These are phyloP conservation scores for Penicillium desertorum DNA, from an alignment of 495 filamentous ascomycete genomes.

Conservation along the genomic window DNA sequence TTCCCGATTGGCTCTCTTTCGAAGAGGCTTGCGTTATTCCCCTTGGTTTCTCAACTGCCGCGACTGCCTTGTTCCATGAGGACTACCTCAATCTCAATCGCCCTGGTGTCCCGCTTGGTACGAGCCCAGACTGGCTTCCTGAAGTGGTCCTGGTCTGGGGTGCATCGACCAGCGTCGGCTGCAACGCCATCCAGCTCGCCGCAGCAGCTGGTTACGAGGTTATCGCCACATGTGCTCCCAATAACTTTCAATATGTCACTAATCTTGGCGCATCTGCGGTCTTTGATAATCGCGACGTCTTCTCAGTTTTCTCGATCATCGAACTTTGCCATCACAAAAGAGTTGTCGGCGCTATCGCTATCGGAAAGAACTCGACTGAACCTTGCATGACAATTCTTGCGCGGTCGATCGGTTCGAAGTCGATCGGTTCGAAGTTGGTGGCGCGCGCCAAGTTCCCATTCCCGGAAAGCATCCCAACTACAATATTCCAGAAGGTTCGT, in stretches of 20 bases:
- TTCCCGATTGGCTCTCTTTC: conserved; percentile 31
- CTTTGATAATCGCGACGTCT: conserved; percentile 55
- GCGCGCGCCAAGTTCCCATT: conserved; percentile 14
- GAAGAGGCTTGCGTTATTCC: conserved; percentile 47
- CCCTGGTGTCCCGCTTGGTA: conserved; percentile 25
- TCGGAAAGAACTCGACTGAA: conserved; percentile 13
- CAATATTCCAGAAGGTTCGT: background rate
- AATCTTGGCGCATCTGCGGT: conserved; percentile 54
- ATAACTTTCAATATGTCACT: conserved; percentile 55
- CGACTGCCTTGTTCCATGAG: conserved; percentile 51
- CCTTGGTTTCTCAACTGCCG: conserved; percentile 51
- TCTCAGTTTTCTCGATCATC: conserved; percentile 32
- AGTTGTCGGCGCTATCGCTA: conserved; percentile 9
- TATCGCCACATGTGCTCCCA: conserved; percentile 51
- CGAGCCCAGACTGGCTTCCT: conserved; percentile 27
- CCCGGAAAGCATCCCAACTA: background rate
- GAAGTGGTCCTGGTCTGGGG: conserved; percentile 45
- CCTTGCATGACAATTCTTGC: conserved; percentile 20
- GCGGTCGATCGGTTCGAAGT: conserved; percentile 13
- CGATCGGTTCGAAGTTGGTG: conserved; percentile 20
- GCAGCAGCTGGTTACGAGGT: conserved; percentile 59
- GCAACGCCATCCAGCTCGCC: conserved; percentile 62
- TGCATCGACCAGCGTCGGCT: conserved; percentile 58
- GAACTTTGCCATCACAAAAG: conserved; percentile 8
- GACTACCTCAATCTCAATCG: conserved; percentile 42